These are phyloP conservation scores for Orbilia oligospora DNA, from an alignment of 2,329 filamentous ascomycete species.

Conservation along the genomic window DNA sequence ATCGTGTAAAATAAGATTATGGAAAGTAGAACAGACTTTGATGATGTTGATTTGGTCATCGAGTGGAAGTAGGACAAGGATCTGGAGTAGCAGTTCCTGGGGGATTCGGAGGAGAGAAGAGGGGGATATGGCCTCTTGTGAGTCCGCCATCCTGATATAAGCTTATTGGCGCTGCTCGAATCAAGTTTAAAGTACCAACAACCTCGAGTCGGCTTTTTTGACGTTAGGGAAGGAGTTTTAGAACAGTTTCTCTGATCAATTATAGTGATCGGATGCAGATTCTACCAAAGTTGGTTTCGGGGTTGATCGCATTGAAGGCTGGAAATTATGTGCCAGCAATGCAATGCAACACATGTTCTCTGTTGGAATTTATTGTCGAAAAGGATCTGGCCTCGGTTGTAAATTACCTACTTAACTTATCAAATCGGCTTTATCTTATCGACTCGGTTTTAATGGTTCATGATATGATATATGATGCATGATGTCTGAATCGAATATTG, in stretches of 20 bases:
- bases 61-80: constrained; percentile 28
- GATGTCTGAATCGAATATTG: too few species aligned
- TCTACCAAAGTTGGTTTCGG: neutral
- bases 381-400: too few species aligned
- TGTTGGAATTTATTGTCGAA: constrained; percentile 2
- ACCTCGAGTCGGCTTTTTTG: neutral
- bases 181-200: neutral
- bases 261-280: neutral
- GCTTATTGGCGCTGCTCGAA: too few species aligned
- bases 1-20: constrained; percentile 15
- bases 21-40: constrained; percentile 10
- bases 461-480: too few species aligned
- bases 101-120: constrained; percentile 33
- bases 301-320: neutral
- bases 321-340: neutral
- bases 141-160: neutral
- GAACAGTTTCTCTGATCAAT: neutral
- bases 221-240: neutral
- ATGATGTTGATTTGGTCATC: constrained; percentile 32
- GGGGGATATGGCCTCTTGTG: too few species aligned
- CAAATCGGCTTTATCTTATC: too few species aligned
- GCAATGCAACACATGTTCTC: constrained; percentile 2
- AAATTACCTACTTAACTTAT: too few species aligned
- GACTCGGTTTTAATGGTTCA: too few species aligned
- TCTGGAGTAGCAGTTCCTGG: constrained; percentile 26